These are phyloP conservation scores for Fraxinus excelsior DNA, from an alignment of 257 asterid species.

Conservation along the genomic window DNA sequence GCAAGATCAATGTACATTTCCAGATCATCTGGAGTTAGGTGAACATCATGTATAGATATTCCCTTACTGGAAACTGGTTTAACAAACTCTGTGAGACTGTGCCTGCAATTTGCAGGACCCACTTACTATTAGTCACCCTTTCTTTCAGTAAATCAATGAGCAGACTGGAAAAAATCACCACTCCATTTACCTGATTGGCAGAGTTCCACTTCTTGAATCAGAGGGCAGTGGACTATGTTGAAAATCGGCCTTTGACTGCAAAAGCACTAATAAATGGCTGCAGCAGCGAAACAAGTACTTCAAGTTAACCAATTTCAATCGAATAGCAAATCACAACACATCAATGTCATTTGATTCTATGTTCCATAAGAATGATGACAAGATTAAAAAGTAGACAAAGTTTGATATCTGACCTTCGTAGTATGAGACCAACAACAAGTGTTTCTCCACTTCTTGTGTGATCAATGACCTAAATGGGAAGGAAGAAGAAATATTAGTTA, in stretches of 20 bases:
- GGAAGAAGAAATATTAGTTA: conserved; percentile 17
- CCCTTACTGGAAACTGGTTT: conserved; percentile 97
- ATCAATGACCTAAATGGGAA: conserved; percentile 74
- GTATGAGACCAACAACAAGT: conserved; percentile 87
- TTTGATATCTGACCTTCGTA: conserved; percentile 70
- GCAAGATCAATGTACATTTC: conserved; percentile 98
- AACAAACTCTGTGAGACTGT: conserved; percentile 84
- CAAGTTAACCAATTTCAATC: conserved; percentile 12
- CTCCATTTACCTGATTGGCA: conserved; percentile 69
- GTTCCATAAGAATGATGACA: neutral
- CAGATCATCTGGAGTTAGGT: conserved; percentile 77
- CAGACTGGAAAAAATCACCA: neutral
- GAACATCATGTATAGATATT: conserved; percentile 71
- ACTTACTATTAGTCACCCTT: conserved; percentile 15
- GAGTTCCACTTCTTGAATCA: conserved; percentile 71
- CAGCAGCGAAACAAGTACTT: conserved; percentile 29
- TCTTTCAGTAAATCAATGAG: conserved; percentile 8
- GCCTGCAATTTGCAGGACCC: conserved; percentile 57
- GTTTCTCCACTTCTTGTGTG: conserved; percentile 87
- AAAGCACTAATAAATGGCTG: conserved; percentile 94
- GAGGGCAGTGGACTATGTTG: conserved; percentile 88
- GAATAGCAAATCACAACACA: conserved; percentile 9
- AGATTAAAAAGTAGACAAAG: conserved; percentile 3
- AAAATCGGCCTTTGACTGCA: conserved; percentile 94
- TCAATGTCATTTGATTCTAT: conserved; percentile 7